phyloP scores from a whole-genome alignment of 768 basidiomycete species.

The Naganishia randhawae region DNA sequence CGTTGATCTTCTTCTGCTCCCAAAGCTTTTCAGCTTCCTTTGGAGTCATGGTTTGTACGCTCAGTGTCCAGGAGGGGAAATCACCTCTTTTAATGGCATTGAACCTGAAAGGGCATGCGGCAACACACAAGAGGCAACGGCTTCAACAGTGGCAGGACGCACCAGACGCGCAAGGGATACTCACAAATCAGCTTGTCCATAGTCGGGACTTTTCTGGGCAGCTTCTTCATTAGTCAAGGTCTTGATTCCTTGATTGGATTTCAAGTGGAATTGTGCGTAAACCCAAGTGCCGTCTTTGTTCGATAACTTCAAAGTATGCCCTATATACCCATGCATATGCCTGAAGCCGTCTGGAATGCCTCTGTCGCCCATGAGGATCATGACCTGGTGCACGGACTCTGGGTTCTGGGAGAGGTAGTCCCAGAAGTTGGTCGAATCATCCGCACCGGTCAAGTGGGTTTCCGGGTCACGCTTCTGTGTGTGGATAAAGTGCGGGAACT shows the following conservation, averaged over 20 bases:
- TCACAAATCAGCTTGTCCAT: conserved; percentile 51
- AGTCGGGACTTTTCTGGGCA: conserved; percentile 57
- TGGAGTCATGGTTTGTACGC: conserved; percentile 80
- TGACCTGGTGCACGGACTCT: conserved; percentile 54
- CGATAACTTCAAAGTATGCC: conserved; percentile 53
- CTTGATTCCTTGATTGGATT: conserved; percentile 53
- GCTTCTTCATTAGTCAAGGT: conserved; percentile 70
- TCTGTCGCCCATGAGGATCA: conserved; percentile 54
- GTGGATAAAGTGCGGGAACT: conserved; percentile 56
- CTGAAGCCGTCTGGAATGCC: conserved; percentile 59
- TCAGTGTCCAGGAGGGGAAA: conserved; percentile 52
- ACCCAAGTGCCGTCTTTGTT: conserved; percentile 46
- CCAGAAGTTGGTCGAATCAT: conserved; percentile 58
- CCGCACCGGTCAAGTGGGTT: conserved; percentile 79
- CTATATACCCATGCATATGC: conserved; percentile 82
- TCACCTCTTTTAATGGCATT: conserved; percentile 50
- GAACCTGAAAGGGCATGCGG: no score
- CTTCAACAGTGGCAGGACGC: no score
- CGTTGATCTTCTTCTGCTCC: conserved; percentile 59
- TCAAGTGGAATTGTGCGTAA: conserved; percentile 52
- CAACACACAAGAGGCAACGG: no score
- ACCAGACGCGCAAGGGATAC: conserved; percentile 38
- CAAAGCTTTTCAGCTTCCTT: conserved; percentile 81
- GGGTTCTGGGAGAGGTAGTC: conserved; percentile 58
- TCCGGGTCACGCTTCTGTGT: conserved; percentile 67